Percentiles rank a stretch among this genome's conserved stretches.
Conservation (phyloP, 768 basidiomycete genomes). For the Austroboletus festivus region DNA sequence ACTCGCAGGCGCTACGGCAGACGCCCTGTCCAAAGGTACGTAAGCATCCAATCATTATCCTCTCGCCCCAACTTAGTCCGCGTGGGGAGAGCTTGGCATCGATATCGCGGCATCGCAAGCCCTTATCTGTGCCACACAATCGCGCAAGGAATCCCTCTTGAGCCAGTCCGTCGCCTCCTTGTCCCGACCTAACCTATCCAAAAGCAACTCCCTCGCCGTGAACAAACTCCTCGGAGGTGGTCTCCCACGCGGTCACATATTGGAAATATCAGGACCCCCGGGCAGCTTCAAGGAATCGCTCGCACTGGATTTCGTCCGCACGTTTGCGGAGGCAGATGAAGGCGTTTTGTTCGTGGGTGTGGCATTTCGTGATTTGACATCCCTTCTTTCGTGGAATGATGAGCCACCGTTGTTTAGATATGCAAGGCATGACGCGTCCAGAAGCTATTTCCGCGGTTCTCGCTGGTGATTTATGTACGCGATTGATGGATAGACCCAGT, state of each 20-base stretch:
- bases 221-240: constrained; percentile 65
- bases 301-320: constrained; percentile 46
- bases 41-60: background rate
- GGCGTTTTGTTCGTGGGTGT: constrained; percentile 67
- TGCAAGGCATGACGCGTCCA: constrained; percentile 47
- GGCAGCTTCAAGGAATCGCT: constrained; percentile 64
- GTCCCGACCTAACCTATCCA: constrained; percentile 15
- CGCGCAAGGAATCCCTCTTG: constrained; percentile 30
- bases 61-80: background rate
- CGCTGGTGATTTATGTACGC: constrained; percentile 19
- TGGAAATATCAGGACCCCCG: constrained; percentile 77
- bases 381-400: background rate
- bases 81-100: constrained; percentile 47
- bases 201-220: constrained; percentile 41
- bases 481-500: constrained; percentile 8
- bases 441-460: constrained; percentile 32
- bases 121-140: constrained; percentile 43
- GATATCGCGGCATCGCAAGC: constrained; percentile 43
- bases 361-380: constrained; percentile 3
- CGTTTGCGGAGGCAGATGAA: constrained; percentile 45
- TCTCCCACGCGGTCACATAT: constrained; percentile 53
- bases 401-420: constrained; percentile 33
- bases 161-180: constrained; percentile 59
- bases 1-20: constrained; percentile 40
- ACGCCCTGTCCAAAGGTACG: constrained; percentile 51